phyloP scores from a whole-genome alignment of 2,329 filamentous ascomycete genomes.

The Aspergillus eucalypticola region DNA sequence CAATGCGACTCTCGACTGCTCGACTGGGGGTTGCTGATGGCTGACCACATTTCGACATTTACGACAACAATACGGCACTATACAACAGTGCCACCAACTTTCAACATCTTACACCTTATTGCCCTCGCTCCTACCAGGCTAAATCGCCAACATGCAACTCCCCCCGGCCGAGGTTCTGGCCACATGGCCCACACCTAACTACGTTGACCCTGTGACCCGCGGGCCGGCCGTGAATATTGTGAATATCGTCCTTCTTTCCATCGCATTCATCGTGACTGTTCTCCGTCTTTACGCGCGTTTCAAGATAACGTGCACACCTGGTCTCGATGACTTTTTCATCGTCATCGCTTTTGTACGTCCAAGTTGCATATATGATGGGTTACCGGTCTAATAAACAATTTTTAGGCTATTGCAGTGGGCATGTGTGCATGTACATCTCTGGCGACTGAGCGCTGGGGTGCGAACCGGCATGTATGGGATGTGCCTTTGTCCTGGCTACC shows the following conservation, averaged over 20 bases:
- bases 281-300: conserved; percentile 52
- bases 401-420: conserved; percentile 35
- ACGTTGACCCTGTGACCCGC: conserved; percentile 47
- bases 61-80: neutral
- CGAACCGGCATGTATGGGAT: conserved; percentile 47
- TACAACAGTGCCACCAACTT: neutral
- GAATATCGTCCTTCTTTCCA: conserved; percentile 40
- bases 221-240: conserved; percentile 47
- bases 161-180: conserved; percentile 45
- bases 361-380: no score
- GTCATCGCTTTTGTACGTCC: conserved; percentile 42
- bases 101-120: neutral
- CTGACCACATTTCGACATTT: conserved; percentile 4
- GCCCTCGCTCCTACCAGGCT: neutral
- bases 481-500: conserved; percentile 32
- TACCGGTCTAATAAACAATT: conserved; percentile 6
- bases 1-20: conserved; percentile 4
- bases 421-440: conserved; percentile 38
- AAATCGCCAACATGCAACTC: conserved; percentile 34
- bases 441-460: conserved; percentile 35
- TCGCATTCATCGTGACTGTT: conserved; percentile 44
- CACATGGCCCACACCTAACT: conserved; percentile 52
- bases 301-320: conserved; percentile 47
- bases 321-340: conserved; percentile 51
- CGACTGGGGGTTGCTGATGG: conserved; percentile 11